phyloP scores from a whole-genome alignment of 2,329 filamentous ascomycete species.

The Dothidotthia symphoricarpi region DNA sequence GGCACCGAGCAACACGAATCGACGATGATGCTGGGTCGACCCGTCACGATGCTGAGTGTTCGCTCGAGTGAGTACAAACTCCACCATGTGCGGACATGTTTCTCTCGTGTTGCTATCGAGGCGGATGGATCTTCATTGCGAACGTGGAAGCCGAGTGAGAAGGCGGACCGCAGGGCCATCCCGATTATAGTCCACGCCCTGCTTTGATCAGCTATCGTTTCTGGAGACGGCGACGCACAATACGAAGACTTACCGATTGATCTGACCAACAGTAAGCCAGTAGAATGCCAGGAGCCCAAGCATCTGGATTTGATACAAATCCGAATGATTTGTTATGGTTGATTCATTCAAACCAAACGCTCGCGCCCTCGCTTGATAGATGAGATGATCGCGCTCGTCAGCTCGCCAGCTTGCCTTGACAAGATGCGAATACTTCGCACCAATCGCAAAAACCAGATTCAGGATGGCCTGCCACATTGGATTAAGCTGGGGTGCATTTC shows the following conservation, averaged over 20 bases:
- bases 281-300: constrained; percentile 43
- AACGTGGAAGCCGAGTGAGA: constrained; percentile 42
- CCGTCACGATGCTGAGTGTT: constrained; percentile 41
- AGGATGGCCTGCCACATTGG: constrained; percentile 42
- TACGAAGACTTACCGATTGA: constrained; percentile 39
- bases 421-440: constrained; percentile 40
- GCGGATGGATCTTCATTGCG: constrained; percentile 37
- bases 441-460: constrained; percentile 47
- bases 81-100: constrained; percentile 44
- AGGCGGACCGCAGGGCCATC: constrained; percentile 39
- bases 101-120: constrained; percentile 33
- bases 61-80: constrained; percentile 43
- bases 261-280: constrained; percentile 41
- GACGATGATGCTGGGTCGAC: constrained; percentile 42
- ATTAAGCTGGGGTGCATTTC: constrained; percentile 18
- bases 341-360: constrained; percentile 32
- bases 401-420: constrained; percentile 25
- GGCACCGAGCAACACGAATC: constrained; percentile 39
- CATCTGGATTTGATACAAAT: constrained; percentile 43
- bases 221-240: not conserved
- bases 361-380: constrained; percentile 43
- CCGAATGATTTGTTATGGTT: constrained; percentile 34
- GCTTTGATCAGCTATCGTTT: constrained; percentile 5
- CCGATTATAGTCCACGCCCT: constrained; percentile 44
- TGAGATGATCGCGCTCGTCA: constrained; percentile 34